Evolutionary conservation across 805 yeast species (phyloP), one percentile per base, ranked within the genome.

Genomic region (Teunomyces panamensis): DNA sequence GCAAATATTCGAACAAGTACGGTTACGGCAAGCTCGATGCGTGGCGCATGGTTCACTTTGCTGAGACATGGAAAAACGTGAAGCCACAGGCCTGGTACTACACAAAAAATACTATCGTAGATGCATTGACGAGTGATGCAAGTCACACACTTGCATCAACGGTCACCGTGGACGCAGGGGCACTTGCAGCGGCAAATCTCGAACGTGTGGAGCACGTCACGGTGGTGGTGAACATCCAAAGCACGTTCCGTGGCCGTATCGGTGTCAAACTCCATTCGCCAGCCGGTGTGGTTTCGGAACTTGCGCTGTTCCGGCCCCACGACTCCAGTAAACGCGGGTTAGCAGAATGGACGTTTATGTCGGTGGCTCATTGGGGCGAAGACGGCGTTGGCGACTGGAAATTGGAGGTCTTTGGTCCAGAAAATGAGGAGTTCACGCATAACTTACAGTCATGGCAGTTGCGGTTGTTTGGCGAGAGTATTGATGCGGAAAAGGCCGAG

Each of bases 351-450:
- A 87, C 88, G 1, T 94, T 94, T 61, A 89, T 91, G 89, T 80
- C 92, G 9, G 98, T 94, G n/a, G 97, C 96, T 1, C 98, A 94
- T 64, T 94, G 98, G 97, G 97, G 97, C 34, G 91, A 85, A 56
- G 43, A 61, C 2, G 92, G 91, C 2, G 66, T 67, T 24, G 99
- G 99, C 9, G 81, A 78, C 4, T 94, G 99, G 99, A 81, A 67
- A 32, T 57, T 94, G 14, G 80, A 76, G 53, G 91, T 91, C 1
- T 65, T 60, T 47, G 62, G 62, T 5, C 56, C 54, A 30, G 59
- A 63, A n/a, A 41, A 49, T 10, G 59, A 62, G 2, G 64, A 76
- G 2, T 67, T 58, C 50, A 50, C 51, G 11, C 60, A 73, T 35
- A 47, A 50, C 0, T 74, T 94, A 36, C 67, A 77, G 39, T 72